These are phyloP conservation scores for Neurospora sp. DNA, from an alignment of 2,329 filamentous ascomycete genomes.

Conservation along the genomic window DNA sequence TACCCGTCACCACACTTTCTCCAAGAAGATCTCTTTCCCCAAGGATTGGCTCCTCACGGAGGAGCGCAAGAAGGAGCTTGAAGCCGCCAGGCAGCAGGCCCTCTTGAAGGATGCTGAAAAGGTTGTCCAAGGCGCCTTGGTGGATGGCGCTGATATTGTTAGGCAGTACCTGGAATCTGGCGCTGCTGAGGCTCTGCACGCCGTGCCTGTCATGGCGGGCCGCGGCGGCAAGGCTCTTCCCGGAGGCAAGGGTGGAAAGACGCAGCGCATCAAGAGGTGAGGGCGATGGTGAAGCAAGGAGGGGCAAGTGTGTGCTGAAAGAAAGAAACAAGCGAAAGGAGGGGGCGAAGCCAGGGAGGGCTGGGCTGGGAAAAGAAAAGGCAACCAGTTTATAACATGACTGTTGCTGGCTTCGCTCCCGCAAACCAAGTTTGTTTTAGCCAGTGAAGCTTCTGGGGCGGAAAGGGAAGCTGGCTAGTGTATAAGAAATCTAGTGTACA, in stretches of 20 bases:
- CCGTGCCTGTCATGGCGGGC: background rate
- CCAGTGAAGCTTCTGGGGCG: background rate
- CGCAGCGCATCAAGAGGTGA: background rate
- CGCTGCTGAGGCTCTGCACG: constrained; percentile 3
- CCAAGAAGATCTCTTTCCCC: constrained; percentile 63
- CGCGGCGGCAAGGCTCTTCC: background rate
- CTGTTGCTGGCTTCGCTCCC: background rate
- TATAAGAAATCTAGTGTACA: background rate
- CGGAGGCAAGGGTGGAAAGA: background rate
- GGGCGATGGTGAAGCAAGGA: background rate
- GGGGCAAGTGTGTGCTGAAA: background rate
- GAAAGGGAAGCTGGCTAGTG: background rate
- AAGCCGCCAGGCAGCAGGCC: constrained; percentile 44
- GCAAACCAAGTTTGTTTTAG: background rate
- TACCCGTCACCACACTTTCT: constrained; percentile 69
- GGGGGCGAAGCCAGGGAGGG: background rate
- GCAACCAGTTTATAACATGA: background rate
- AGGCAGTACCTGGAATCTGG: constrained; percentile 26
- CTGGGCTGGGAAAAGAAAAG: background rate
- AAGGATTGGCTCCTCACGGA: constrained; percentile 72
- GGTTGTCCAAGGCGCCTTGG: constrained; percentile 41
- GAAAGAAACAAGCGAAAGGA: background rate
- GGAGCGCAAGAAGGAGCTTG: constrained; percentile 56
- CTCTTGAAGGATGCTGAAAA: constrained; percentile 45
- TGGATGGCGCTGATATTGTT: constrained; percentile 48